phyloP scores from a whole-genome alignment of 106 monocot species.

The Dendrobium catenatum region DNA sequence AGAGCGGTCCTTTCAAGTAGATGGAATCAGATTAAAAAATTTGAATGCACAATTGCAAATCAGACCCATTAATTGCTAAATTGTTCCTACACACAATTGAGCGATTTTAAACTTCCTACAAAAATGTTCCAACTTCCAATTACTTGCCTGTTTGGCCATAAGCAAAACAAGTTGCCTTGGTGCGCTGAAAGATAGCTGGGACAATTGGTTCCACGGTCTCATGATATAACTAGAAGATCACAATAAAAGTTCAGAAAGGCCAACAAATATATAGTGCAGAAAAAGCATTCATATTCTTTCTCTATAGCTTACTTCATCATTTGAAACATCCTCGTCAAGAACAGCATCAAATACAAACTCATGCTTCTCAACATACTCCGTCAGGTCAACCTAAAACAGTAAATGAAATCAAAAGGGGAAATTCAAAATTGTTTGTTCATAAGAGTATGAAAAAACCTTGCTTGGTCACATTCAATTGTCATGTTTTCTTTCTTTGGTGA shows the following conservation, averaged over 20 bases:
- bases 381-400: conserved; percentile 69
- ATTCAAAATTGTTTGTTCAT: not conserved
- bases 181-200: conserved; percentile 86
- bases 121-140: not conserved
- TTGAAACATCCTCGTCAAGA: conserved; percentile 90
- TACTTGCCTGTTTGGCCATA: conserved; percentile 92
- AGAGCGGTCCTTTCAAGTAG: too few species aligned
- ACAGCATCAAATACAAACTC: conserved; percentile 98
- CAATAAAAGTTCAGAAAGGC: not conserved
- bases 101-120: not conserved
- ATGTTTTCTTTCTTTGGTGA: not conserved
- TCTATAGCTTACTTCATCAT: conserved; percentile 67
- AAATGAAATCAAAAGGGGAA: not conserved
- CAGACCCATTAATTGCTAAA: not conserved
- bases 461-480: not conserved
- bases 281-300: not conserved
- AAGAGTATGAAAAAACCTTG: not conserved
- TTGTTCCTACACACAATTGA: not conserved
- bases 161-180: conserved; percentile 96
- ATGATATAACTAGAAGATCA: conserved; percentile 59
- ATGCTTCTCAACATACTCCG: conserved; percentile 93
- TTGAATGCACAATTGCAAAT: too few species aligned
- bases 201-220: conserved; percentile 92
- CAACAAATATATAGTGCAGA: not conserved
- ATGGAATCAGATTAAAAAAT: too few species aligned